phyloP scores from a whole-genome alignment of 371 early-diverging fungal genomes.

The Catenaria anguillulae region DNA sequence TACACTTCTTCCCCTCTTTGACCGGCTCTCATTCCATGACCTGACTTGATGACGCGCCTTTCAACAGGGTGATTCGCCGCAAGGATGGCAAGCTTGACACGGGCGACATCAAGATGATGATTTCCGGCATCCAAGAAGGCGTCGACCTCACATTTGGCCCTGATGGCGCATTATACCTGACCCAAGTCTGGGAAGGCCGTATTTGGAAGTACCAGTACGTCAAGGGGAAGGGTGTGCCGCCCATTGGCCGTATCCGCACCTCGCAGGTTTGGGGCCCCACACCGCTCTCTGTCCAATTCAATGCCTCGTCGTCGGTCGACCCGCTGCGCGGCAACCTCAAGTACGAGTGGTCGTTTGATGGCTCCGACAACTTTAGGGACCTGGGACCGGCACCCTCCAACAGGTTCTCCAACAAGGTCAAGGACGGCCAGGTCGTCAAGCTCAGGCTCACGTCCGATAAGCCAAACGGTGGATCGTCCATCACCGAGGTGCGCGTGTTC shows the following conservation, averaged over 20 bases:
- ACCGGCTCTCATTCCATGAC: too few species aligned
- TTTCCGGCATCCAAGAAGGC: not conserved
- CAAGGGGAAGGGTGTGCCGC: not conserved
- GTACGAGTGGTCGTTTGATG: not conserved
- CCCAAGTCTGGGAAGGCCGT: not conserved
- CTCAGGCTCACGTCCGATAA: not conserved
- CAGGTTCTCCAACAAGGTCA: not conserved
- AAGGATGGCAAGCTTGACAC: too few species aligned
- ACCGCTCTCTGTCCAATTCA: not conserved
- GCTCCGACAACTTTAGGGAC: too few species aligned
- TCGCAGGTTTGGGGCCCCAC: not conserved
- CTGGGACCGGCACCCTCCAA: too few species aligned
- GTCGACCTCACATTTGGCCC: not conserved
- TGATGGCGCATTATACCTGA: not conserved
- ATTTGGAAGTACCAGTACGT: not conserved
- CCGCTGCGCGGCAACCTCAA: not conserved
- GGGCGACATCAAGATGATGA: too few species aligned
- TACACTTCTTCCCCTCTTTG: too few species aligned
- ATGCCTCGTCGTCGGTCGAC: not conserved
- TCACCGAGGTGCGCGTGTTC: not conserved
- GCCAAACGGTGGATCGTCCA: not conserved
- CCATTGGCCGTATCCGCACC: not conserved
- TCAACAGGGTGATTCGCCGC: too few species aligned
- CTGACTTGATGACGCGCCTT: too few species aligned
- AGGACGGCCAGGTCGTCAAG: not conserved